Base-by-base conservation (phyloP, 768 basidiomycete genomes). In the Rubroboletus satanas region DNA sequence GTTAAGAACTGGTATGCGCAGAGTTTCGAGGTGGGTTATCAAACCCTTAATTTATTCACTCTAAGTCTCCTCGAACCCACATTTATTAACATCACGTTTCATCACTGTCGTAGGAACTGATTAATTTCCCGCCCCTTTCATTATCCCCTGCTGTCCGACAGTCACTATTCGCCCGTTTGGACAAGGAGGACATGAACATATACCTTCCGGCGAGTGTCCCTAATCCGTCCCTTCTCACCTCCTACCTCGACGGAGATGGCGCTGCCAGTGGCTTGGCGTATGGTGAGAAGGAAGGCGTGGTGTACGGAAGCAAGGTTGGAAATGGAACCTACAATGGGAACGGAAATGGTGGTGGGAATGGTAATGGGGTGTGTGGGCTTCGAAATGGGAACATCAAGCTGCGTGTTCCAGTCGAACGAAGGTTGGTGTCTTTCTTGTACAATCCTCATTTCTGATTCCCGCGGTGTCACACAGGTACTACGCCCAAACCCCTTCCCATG, bases 401-500 rank as follows among this genome's bases (percentile, higher is more conserved):
- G 21, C 59, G 59, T 44, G 59, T 60, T 8, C 59, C 60, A 11
- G 28, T 60, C 15, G 59, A 60, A 51, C 59, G 59, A 57, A 60
- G 59, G 59, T 60, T 18, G 3, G 33, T 18, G 17, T 12, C 17
- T 28, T 58, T 9, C n/a, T 7, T 18, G 14, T 12, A 35, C 17
- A 4, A 36, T 36, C 5, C 42, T 37, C 28, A 14, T 43, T 38
- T 50, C 48, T 56, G 31, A 52, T 52, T 64, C 46, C 17, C 48
- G 45, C 41, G 38, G 15, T 21, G 15, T 3, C 18, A 17, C 23
- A 28, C 66, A 93, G 91, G 72, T 97, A 95, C 73, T 95, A 93
- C 66, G 90, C 93, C 8, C 83, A 87, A 60, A 83, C 88, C 0
- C 77, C 77, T 29, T 75, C 77, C 59, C 79, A 85, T 38, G 72